Evolutionary conservation across 768 basidiomycete species (phyloP).

Genomic region (Rhizopogon rudus): DNA sequence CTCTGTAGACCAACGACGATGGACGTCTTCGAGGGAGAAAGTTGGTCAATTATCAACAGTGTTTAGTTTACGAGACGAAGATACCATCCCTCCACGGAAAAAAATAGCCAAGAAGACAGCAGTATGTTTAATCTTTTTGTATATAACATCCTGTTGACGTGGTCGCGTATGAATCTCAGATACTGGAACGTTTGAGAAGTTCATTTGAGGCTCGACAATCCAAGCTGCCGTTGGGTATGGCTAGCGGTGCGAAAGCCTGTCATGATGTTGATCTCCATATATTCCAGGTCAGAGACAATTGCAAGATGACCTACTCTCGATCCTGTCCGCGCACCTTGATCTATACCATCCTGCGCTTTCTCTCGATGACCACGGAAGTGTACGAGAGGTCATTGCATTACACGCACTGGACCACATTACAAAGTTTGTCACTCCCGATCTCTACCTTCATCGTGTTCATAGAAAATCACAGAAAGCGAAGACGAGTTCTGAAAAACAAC

Average conservation of each 20-base stretch:
- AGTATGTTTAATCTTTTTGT: conserved; percentile 10
- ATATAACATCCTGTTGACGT: not conserved
- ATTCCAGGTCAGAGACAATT: conserved; percentile 43
- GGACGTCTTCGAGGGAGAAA: conserved; percentile 47
- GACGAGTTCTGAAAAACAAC: conserved; percentile 88
- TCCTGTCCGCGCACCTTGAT: conserved; percentile 67
- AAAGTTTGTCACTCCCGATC: conserved; percentile 46
- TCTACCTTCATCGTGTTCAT: not conserved
- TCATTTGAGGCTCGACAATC: conserved; percentile 52
- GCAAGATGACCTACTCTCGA: conserved; percentile 65
- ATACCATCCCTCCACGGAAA: conserved; percentile 25
- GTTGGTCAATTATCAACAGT: conserved; percentile 51
- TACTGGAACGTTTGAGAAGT: conserved; percentile 49
- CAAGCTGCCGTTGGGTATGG: conserved; percentile 48
- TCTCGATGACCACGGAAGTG: conserved; percentile 56
- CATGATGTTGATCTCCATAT: conserved; percentile 5
- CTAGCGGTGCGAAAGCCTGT: not conserved
- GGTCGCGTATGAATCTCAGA: conserved; percentile 27
- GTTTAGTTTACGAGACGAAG: conserved; percentile 41
- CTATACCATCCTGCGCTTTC: conserved; percentile 65
- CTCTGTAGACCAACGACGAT: conserved; percentile 50
- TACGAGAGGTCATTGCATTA: conserved; percentile 66
- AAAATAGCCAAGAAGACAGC: conserved; percentile 16
- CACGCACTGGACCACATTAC: conserved; percentile 88
- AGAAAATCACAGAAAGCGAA: conserved; percentile 67